phyloP scores from a whole-genome alignment of 768 basidiomycete genomes.

The Podaxis carcinomalis region DNA sequence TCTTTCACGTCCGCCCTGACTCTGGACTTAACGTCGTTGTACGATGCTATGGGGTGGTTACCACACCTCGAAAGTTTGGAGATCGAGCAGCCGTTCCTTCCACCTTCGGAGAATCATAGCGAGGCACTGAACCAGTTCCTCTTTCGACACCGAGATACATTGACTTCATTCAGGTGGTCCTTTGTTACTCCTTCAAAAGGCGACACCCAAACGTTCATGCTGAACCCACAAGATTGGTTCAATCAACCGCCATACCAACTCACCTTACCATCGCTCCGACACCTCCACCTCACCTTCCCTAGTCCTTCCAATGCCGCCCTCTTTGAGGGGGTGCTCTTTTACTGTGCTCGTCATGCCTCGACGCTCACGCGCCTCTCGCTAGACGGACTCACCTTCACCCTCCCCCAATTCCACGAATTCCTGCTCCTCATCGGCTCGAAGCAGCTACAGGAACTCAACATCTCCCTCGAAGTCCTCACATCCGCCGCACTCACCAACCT shows the following conservation, averaged over 20 bases:
- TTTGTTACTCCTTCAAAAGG: neutral
- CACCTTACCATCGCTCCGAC: neutral
- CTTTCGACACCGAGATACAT: neutral
- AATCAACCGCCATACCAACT: conserved; percentile 8
- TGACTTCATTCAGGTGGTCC: conserved; percentile 5
- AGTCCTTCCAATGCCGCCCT: neutral
- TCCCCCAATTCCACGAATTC: conserved; percentile 7
- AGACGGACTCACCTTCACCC: neutral
- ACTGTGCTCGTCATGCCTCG: conserved; percentile 6
- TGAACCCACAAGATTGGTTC: conserved; percentile 4
- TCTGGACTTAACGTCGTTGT: conserved; percentile 4
- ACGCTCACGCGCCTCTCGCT: conserved; percentile 7
- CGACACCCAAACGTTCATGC: neutral
- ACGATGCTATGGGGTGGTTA: conserved; percentile 3
- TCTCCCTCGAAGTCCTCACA: conserved; percentile 10
- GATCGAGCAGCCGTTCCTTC: conserved; percentile 5
- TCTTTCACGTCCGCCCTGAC: neutral
- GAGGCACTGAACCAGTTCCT: conserved; percentile 6
- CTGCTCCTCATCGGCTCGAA: conserved; percentile 7
- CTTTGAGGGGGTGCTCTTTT: conserved; percentile 4
- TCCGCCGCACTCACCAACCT: conserved; percentile 8
- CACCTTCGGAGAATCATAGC: neutral
- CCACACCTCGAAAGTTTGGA: conserved; percentile 4
- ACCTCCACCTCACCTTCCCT: neutral
- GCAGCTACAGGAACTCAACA: neutral